These are phyloP conservation scores for Hypericum androsaemum DNA, from an alignment of 345 rosid species.

Conservation along the genomic window DNA sequence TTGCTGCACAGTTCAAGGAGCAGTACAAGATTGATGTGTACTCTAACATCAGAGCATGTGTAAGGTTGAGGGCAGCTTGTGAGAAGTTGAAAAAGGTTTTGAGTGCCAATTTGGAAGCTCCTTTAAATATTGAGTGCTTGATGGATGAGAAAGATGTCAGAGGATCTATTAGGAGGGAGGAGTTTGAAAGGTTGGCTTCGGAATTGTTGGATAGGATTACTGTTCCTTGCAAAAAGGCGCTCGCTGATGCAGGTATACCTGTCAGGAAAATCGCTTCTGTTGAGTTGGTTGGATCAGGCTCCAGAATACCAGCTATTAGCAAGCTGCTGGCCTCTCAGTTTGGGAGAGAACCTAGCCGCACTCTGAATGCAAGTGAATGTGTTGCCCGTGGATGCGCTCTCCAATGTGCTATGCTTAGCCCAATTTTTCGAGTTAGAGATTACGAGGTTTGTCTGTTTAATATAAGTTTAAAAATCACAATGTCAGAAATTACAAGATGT, in stretches of 20 bases:
- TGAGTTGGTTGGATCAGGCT: constrained; percentile 70
- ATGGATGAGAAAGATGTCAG: constrained; percentile 66
- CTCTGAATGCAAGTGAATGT: constrained; percentile 59
- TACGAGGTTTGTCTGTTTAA: constrained; percentile 37
- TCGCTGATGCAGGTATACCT: constrained; percentile 42
- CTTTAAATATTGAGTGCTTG: constrained; percentile 52
- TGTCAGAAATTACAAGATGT: background rate
- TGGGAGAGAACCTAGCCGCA: constrained; percentile 50
- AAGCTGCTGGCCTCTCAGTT: constrained; percentile 37
- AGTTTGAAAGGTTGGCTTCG: constrained; percentile 44
- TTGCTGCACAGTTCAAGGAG: constrained; percentile 46
- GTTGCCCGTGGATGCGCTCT: constrained; percentile 67
- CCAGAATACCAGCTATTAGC: constrained; percentile 50
- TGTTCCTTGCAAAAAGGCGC: constrained; percentile 46
- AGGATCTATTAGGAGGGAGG: constrained; percentile 57
- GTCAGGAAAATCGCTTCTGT: constrained; percentile 43
- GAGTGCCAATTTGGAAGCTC: constrained; percentile 68
- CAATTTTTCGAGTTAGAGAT: constrained; percentile 45
- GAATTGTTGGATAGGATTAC: constrained; percentile 38
- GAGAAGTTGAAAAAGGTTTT: constrained; percentile 62
- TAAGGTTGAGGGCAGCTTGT: constrained; percentile 50
- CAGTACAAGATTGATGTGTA: constrained; percentile 49
- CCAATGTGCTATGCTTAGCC: constrained; percentile 70
- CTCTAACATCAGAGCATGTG: constrained; percentile 42
- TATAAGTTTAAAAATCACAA: background rate